A percentile compares a stretch with the other conserved stretches of the same genome.
Conservation (phyloP, 768 basidiomycete species). For the Coprinopsis marcescibilis region DNA sequence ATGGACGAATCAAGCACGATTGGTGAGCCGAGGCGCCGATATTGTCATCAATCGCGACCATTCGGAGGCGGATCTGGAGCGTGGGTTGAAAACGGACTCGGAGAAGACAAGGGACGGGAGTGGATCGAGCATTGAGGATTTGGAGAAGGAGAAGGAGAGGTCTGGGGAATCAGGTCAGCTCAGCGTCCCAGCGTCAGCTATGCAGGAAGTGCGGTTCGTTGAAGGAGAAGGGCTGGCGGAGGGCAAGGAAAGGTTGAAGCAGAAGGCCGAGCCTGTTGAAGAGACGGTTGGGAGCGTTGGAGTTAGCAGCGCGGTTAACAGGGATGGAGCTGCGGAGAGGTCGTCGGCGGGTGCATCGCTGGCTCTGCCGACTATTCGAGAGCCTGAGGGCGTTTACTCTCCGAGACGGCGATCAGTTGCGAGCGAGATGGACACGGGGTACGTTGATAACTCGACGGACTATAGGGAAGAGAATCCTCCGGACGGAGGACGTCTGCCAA, state of each 20-base stretch:
- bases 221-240: conserved; percentile 12
- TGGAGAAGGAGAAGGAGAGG: conserved; percentile 17
- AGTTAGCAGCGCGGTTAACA: no score
- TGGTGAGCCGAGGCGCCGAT: conserved; percentile 65
- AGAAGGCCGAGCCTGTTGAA: neutral
- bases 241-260: conserved; percentile 4
- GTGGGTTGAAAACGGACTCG: neutral
- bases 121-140: conserved; percentile 17
- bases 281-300: no score
- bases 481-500: conserved; percentile 13
- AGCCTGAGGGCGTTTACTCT: neutral
- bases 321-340: no score
- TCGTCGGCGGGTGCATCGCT: no score
- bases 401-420: conserved; percentile 1
- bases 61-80: conserved; percentile 36
- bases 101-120: conserved; percentile 12
- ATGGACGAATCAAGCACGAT: conserved; percentile 75
- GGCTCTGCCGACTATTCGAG: no score
- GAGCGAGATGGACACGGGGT: neutral
- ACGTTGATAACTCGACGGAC: conserved; percentile 6
- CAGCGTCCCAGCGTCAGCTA: neutral
- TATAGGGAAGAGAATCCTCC: conserved; percentile 15
- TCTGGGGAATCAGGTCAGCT: neutral
- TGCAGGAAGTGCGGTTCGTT: conserved; percentile 4
- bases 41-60: conserved; percentile 83